Conservation (phyloP, 208 protist species). For the Crithidia expoeki region DNA sequence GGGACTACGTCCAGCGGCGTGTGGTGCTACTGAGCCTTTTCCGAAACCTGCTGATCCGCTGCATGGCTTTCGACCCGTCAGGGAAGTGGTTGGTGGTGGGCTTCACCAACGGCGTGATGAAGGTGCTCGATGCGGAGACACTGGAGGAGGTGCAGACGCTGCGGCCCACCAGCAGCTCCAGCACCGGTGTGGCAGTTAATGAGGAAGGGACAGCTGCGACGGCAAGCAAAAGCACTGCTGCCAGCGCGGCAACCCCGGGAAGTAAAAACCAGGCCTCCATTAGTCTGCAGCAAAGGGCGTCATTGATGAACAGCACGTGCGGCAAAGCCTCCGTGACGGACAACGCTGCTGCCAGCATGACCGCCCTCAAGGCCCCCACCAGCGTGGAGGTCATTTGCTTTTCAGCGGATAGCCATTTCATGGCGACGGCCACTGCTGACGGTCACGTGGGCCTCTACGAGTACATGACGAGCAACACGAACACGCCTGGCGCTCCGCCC, state of each 20-base stretch:
- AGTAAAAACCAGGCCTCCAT: background rate
- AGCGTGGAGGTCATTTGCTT: conserved; percentile 83
- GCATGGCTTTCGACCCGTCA: conserved; percentile 88
- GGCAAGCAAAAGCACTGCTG: background rate
- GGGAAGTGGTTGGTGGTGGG: conserved; percentile 86
- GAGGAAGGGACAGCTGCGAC: conserved; percentile 4
- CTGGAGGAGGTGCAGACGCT: conserved; percentile 88
- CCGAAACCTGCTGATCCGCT: conserved; percentile 77
- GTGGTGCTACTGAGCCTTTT: conserved; percentile 86
- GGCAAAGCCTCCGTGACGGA: background rate
- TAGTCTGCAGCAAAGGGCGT: background rate
- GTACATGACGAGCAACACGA: conserved; percentile 33
- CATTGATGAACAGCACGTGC: background rate
- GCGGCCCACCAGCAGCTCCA: conserved; percentile 16
- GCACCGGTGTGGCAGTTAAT: background rate
- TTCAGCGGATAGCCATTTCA: conserved; percentile 73
- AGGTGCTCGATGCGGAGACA: conserved; percentile 86
- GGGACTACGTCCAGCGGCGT: conserved; percentile 83
- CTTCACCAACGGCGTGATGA: conserved; percentile 93
- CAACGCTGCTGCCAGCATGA: background rate
- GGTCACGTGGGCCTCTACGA: conserved; percentile 93
- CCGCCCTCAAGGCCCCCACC: conserved; percentile 55
- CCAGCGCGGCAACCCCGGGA: background rate
- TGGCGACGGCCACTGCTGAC: conserved; percentile 81
- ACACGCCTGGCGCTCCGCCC: background rate